These are phyloP conservation scores for Hypoxylon trugodes DNA, from an alignment of 495 filamentous ascomycete genomes.

Conservation along the genomic window DNA sequence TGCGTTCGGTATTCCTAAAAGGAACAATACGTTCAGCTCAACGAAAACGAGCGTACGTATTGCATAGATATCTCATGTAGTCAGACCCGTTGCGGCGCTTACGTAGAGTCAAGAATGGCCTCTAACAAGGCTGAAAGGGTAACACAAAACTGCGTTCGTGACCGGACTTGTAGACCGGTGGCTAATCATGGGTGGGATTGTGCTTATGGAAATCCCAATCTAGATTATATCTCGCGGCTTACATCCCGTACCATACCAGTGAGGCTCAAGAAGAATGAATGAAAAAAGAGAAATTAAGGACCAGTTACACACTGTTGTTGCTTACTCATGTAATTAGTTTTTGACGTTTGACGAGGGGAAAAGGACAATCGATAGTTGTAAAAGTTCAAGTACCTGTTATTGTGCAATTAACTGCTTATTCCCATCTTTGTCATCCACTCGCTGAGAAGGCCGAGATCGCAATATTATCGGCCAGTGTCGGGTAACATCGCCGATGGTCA, in stretches of 20 bases:
- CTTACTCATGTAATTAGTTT: constrained; percentile 20
- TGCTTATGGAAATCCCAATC: constrained; percentile 27
- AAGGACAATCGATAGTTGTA: no score
- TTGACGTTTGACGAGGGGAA: no score
- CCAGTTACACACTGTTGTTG: neutral
- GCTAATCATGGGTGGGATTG: constrained; percentile 23
- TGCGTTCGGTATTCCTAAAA: constrained; percentile 21
- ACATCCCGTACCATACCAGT: constrained; percentile 5
- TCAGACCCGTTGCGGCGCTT: constrained; percentile 32
- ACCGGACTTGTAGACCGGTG: constrained; percentile 22
- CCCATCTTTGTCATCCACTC: no score
- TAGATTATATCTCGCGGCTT: constrained; percentile 37
- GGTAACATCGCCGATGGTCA: constrained; percentile 1
- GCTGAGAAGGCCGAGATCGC: constrained; percentile 3
- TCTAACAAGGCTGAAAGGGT: constrained; percentile 40
- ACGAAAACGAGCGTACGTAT: constrained; percentile 24
- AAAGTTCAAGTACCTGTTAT: constrained; percentile 22
- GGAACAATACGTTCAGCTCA: constrained; percentile 20
- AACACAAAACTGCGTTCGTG: constrained; percentile 20
- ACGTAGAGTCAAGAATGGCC: constrained; percentile 30
- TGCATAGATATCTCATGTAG: constrained; percentile 19
- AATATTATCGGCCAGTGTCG: constrained; percentile 11
- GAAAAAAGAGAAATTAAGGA: no score
- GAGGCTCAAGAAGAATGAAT: constrained; percentile 31
- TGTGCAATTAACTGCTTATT: constrained; percentile 5